These are phyloP conservation scores for Tephrocybe sp. DNA, from an alignment of 768 basidiomycete genomes.

Conservation along the genomic window DNA sequence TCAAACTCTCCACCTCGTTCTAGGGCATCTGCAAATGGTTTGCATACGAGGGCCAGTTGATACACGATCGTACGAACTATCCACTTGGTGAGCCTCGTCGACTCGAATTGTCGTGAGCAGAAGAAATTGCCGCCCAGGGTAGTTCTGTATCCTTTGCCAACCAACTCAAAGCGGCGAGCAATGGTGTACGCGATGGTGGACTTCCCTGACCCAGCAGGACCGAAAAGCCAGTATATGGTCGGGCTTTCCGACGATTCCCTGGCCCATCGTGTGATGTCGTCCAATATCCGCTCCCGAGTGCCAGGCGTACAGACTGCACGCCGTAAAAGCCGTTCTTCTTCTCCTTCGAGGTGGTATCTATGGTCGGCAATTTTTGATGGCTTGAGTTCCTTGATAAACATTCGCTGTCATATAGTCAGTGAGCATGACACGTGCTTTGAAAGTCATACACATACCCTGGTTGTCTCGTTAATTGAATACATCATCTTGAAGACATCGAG, in stretches of 20 bases:
- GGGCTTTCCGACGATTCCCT: constrained; percentile 19
- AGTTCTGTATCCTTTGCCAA: not conserved
- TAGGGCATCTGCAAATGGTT: not conserved
- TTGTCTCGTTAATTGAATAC: too few species aligned
- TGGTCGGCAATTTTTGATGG: not conserved
- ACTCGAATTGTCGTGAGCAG: constrained; percentile 19
- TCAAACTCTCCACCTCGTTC: not conserved
- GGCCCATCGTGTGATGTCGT: constrained; percentile 23
- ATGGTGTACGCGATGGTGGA: constrained; percentile 27
- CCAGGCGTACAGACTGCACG: constrained; percentile 19
- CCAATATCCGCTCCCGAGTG: constrained; percentile 23
- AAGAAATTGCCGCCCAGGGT: constrained; percentile 27
- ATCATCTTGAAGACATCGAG: too few species aligned
- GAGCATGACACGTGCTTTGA: too few species aligned
- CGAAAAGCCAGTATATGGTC: constrained; percentile 9
- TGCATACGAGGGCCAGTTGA: constrained; percentile 1
- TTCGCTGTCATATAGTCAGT: too few species aligned
- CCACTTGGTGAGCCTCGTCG: constrained; percentile 13
- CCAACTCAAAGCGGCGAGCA: constrained; percentile 15
- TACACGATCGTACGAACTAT: constrained; percentile 20
- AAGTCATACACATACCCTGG: too few species aligned
- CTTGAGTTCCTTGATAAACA: too few species aligned
- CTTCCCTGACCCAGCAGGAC: constrained; percentile 16
- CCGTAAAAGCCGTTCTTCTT: not conserved
- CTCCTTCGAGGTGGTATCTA: not conserved